A percentile compares a stretch with the other conserved stretches of the same genome.
These are phyloP conservation scores for Hura crepitans DNA, from an alignment of 441 rosid genomes.

Conservation along the genomic window DNA sequence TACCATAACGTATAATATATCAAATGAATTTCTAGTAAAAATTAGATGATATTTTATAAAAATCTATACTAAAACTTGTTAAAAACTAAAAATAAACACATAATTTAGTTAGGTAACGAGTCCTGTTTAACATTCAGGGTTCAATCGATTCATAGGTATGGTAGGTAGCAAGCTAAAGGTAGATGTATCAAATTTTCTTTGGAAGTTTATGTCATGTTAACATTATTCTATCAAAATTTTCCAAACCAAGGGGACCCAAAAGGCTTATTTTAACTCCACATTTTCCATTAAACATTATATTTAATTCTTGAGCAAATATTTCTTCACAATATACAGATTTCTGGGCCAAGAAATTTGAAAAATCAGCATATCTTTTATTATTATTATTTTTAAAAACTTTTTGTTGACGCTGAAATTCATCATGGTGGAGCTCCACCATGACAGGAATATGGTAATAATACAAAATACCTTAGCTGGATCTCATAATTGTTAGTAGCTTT, in stretches of 20 bases:
- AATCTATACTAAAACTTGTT: too few relatives aligned
- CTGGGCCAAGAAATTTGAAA: slow-evolving; percentile 17
- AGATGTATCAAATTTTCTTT: slow-evolving; percentile 14
- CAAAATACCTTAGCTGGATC: slow-evolving; percentile 38
- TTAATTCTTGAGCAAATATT: slow-evolving; percentile 6
- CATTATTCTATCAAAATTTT: slow-evolving; percentile 18
- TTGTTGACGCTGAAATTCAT: slow-evolving; percentile 26
- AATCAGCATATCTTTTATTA: neutral
- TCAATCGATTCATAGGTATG: neutral
- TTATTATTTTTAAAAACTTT: slow-evolving; percentile 7
- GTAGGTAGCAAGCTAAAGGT: too few relatives aligned
- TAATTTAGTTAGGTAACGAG: slow-evolving; percentile 7
- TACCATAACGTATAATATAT: too few relatives aligned
- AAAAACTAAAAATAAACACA: too few relatives aligned
- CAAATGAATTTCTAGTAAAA: too few relatives aligned
- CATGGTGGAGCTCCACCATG: slow-evolving; percentile 28
- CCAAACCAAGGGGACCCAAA: slow-evolving; percentile 24
- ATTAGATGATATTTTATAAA: too few relatives aligned
- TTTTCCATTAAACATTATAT: slow-evolving; percentile 1
- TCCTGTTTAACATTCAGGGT: slow-evolving; percentile 23
- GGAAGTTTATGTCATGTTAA: neutral
- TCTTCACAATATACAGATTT: slow-evolving; percentile 24
- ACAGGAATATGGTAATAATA: slow-evolving; percentile 22
- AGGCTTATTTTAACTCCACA: slow-evolving; percentile 17
- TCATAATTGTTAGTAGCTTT: slow-evolving; percentile 24